These are phyloP conservation scores for Globisporangium irregulare DNA, from an alignment of 352 stramenopile genomes.

Conservation along the genomic window DNA sequence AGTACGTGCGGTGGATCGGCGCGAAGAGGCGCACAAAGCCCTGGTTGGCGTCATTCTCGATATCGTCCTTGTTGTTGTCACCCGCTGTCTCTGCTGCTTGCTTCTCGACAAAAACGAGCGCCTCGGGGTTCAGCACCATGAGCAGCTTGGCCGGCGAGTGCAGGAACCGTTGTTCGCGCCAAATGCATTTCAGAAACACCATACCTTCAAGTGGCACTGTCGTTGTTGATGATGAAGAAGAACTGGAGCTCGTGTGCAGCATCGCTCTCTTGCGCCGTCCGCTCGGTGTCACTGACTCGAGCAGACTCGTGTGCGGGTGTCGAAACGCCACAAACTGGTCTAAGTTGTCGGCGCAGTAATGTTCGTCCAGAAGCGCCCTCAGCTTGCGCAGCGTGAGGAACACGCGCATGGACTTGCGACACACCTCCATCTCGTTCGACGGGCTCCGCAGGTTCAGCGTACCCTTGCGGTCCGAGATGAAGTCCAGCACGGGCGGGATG, in stretches of 20 bases:
- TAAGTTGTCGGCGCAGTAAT: slow-evolving; percentile 43
- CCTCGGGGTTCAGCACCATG: slow-evolving; percentile 76
- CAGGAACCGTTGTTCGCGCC: slow-evolving; percentile 76
- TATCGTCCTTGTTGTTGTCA: slow-evolving; percentile 14
- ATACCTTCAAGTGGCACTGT: slow-evolving; percentile 53
- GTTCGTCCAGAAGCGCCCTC: slow-evolving; percentile 44
- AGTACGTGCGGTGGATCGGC: slow-evolving; percentile 71
- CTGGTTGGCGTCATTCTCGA: slow-evolving; percentile 26
- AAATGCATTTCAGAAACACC: slow-evolving; percentile 68
- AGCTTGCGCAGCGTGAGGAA: slow-evolving; percentile 65
- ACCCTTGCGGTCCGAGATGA: slow-evolving; percentile 21
- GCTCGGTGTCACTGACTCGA: slow-evolving; percentile 24
- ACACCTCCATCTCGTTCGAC: slow-evolving; percentile 69
- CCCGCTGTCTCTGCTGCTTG: slow-evolving; percentile 1
- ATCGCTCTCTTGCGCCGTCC: slow-evolving; percentile 3
- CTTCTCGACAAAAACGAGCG: slow-evolving; percentile 63
- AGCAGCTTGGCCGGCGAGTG: slow-evolving; percentile 51
- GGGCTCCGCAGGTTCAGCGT: slow-evolving; percentile 49
- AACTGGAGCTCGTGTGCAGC: background rate
- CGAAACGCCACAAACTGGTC: slow-evolving; percentile 53
- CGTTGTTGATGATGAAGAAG: background rate
- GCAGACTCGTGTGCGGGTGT: slow-evolving; percentile 50
- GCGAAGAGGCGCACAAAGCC: slow-evolving; percentile 61
- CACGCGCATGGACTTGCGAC: slow-evolving; percentile 61
- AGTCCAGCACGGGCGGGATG: slow-evolving; percentile 32